These are phyloP conservation scores for Pseudogymnoascus sp. DNA, from an alignment of 2,329 filamentous ascomycete species.

Conservation along the genomic window DNA sequence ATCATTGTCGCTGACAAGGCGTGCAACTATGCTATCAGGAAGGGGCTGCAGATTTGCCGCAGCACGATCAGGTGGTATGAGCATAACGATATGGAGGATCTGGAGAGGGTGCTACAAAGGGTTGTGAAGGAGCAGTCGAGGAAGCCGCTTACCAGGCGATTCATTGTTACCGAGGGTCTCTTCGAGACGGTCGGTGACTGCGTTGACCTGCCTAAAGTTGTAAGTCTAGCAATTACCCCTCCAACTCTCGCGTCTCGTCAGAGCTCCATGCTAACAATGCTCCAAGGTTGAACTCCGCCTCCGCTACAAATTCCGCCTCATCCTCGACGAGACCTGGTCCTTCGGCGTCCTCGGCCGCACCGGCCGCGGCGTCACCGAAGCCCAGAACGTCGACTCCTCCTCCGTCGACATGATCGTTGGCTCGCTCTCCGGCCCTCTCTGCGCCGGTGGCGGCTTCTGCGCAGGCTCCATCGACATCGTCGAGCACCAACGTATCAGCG, in stretches of 20 bases:
- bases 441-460: conserved; percentile 92
- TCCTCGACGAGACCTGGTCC: conserved; percentile 95
- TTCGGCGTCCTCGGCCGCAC: conserved; percentile 91
- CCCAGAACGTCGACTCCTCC: conserved; percentile 88
- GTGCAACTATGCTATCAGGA: conserved; percentile 88
- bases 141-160: conserved; percentile 79
- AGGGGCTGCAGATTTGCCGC: conserved; percentile 86
- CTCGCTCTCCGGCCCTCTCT: conserved; percentile 80
- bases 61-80: conserved; percentile 92
- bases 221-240: conserved; percentile 35
- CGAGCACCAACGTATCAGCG: conserved; percentile 90
- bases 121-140: conserved; percentile 80
- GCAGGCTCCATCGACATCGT: conserved; percentile 87
- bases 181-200: conserved; percentile 88
- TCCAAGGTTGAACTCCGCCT: conserved; percentile 78
- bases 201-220: conserved; percentile 76
- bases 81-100: conserved; percentile 91
- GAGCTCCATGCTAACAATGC: conserved; percentile 8
- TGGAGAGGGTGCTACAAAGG: conserved; percentile 77
- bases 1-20: conserved; percentile 93
- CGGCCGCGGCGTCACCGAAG: conserved; percentile 87
- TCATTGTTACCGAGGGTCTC: conserved; percentile 91
- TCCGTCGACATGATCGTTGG: conserved; percentile 97
- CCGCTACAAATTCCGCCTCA: conserved; percentile 95
- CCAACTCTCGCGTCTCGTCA: neutral